Conservation (phyloP, 441 rosid genomes). For the Daphne laureola region DNA sequence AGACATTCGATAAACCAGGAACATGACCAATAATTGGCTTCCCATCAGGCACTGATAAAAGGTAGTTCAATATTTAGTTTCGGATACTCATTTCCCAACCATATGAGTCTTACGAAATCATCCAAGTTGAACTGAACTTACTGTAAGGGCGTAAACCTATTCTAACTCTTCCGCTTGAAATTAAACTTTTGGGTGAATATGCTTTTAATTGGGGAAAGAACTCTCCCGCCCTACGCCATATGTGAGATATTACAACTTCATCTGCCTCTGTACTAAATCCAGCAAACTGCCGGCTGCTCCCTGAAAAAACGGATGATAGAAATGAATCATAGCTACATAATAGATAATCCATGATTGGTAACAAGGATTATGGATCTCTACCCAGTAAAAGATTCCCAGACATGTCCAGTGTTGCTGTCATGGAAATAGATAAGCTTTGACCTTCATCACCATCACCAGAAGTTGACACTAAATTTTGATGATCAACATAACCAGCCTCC, state of each 20-base stretch:
- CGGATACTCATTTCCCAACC: conserved; percentile 5
- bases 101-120: conserved; percentile 6
- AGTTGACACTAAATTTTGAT: conserved; percentile 29
- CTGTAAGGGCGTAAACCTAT: conserved; percentile 91
- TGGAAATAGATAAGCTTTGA: conserved; percentile 55
- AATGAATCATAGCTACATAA: background rate
- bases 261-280: conserved; percentile 67
- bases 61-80: conserved; percentile 8
- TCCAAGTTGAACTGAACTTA: conserved; percentile 28
- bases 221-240: conserved; percentile 71
- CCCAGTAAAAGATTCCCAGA: conserved; percentile 78
- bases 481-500: conserved; percentile 71
- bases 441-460: conserved; percentile 32
- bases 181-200: conserved; percentile 33
- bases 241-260: conserved; percentile 40
- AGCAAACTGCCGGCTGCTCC: conserved; percentile 83
- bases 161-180: conserved; percentile 59
- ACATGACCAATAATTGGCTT: conserved; percentile 74
- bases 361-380: conserved; percentile 18
- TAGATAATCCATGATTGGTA: background rate
- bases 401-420: conserved; percentile 74
- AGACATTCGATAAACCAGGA: conserved; percentile 55
- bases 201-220: conserved; percentile 71
- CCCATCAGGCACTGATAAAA: conserved; percentile 81
- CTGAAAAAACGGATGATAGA: conserved; percentile 24